These are phyloP conservation scores for Fusarium sp. DNA, from an alignment of 2,329 filamentous ascomycete genomes.

Conservation along the genomic window DNA sequence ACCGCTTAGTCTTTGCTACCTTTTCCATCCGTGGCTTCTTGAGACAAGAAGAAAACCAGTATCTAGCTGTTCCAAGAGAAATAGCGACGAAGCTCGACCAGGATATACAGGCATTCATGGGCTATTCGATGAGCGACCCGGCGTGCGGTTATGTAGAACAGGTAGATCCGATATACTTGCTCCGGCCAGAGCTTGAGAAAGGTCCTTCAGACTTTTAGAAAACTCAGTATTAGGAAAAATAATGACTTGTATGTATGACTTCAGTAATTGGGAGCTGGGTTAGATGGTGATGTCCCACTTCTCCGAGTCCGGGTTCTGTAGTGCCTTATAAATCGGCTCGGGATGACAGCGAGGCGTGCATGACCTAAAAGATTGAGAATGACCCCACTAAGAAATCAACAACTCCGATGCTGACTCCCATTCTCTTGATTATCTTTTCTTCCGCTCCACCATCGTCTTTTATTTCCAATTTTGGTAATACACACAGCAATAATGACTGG, in stretches of 20 bases:
- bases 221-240: fast-evolving
- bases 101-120: conserved; percentile 21
- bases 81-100: conserved; percentile 3
- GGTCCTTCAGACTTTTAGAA: conserved; percentile 3
- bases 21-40: conserved; percentile 15
- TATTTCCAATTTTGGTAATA: conserved; percentile 1
- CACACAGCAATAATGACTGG: conserved; percentile 15
- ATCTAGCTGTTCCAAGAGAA: conserved; percentile 5
- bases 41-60: conserved; percentile 29
- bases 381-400: neutral
- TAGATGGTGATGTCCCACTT: neutral
- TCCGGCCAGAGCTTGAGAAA: conserved; percentile 14
- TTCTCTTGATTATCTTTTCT: neutral
- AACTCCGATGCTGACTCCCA: neutral
- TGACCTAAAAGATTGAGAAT: neutral
- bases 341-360: neutral
- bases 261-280: too few species aligned
- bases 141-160: conserved; percentile 28
- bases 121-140: conserved; percentile 25
- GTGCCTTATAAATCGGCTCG: neutral
- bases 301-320: neutral
- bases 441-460: neutral
- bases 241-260: neutral
- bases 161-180: conserved; percentile 24
- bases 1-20: conserved; percentile 8